Base-by-base conservation (phyloP, 1,284 basidiomycete genomes). In the Porogramme epimiltina region DNA sequence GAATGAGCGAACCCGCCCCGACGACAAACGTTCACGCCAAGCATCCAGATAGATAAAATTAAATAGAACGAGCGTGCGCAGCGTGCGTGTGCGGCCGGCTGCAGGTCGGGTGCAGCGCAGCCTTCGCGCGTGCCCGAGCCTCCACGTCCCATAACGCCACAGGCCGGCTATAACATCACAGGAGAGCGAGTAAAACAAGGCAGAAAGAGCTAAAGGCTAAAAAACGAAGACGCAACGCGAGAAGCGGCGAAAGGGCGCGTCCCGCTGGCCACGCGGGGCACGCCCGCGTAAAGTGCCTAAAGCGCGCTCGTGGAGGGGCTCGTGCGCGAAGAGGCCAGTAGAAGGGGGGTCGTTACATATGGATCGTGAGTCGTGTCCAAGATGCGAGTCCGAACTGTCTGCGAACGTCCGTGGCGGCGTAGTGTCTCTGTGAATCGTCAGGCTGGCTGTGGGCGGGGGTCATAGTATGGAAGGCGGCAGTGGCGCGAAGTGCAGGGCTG, bases 141-240 rank as follows among this genome's bases (percentile, higher is more conserved):
- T 59, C 58, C 52, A 52, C 36, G 49, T 54, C 58, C 28, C 58
- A 41, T 56, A 56, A 59, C 54, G 54, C 34, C 43, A 59, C 54
- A 59, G 58, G 40, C 58, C 58, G 56, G 58, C 54, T 59, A 59
- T 54, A 51, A 52, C 55, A 56, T 59, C 54, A 59, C 55, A 52
- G 58, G 47, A 26, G n/a, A 36, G 26, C 34, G 31, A 36, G 25
- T 41, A 16, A 22, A 1, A 8, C 3, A 49, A 33, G 22, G 13
- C 20, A 20, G n/a, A n/a, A n/a, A n/a, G n/a, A n/a, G n/a, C n/a
- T n/a, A n/a, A n/a, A n/a, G n/a, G n/a, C n/a, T n/a, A n/a, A n/a
- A n/a, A n/a, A n/a, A n/a, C n/a, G n/a, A n/a, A n/a, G n/a, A n/a
- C n/a, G n/a, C n/a, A n/a, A n/a, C n/a, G n/a, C n/a, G n/a, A n/a